Evolutionary conservation across 768 basidiomycete species (phyloP).

Genomic region (Mrakia gelida): DNA sequence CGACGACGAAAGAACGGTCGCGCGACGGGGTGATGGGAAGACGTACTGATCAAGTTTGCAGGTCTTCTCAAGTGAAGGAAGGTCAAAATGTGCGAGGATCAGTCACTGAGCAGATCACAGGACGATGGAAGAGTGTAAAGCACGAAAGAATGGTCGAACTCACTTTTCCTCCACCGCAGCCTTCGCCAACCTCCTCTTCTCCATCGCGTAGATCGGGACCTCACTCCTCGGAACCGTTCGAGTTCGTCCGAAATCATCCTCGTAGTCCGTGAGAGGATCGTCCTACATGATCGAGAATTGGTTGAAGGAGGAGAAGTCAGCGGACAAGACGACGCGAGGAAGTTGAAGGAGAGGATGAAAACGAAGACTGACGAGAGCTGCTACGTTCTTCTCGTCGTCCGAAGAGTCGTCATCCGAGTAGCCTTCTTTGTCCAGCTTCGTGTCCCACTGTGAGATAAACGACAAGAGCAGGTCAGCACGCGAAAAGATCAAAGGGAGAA

Average conservation of each 20-base stretch:
- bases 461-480: constrained; percentile 48
- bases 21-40: too few relatives aligned
- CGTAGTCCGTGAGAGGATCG: constrained; percentile 77
- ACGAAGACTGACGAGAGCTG: constrained; percentile 5
- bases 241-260: constrained; percentile 79
- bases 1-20: too few relatives aligned
- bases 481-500: constrained; percentile 57
- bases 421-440: constrained; percentile 46
- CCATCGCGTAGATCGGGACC: constrained; percentile 63
- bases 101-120: neutral
- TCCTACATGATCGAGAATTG: constrained; percentile 46
- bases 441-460: constrained; percentile 31
- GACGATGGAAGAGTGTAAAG: neutral
- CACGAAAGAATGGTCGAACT: neutral
- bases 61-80: constrained; percentile 32
- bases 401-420: constrained; percentile 48
- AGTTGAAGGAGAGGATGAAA: neutral
- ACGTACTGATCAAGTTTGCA: constrained; percentile 59
- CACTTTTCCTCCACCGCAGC: constrained; percentile 46
- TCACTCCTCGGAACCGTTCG: constrained; percentile 67
- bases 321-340: too few relatives aligned
- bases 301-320: neutral
- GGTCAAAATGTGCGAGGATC: neutral
- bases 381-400: constrained; percentile 54
- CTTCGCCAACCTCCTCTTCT: constrained; percentile 32